These are phyloP conservation scores for Yamadazyma nakazawae DNA, from an alignment of 805 yeast genomes.

Conservation along the genomic window DNA sequence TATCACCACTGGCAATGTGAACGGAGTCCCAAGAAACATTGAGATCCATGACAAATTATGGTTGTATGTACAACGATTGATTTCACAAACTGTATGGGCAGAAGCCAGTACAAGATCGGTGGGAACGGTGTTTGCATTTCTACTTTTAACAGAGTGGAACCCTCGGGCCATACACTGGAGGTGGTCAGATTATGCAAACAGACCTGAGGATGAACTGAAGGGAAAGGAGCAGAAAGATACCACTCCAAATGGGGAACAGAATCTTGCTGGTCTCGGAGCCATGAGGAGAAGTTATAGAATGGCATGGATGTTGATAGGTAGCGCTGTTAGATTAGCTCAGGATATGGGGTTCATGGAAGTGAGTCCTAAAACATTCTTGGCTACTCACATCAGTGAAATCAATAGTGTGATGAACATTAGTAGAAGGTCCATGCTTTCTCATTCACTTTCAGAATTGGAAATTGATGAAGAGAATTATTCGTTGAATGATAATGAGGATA, in stretches of 20 bases:
- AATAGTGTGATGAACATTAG: conserved; percentile 79
- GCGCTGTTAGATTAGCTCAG: conserved; percentile 81
- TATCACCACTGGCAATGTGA: conserved; percentile 20
- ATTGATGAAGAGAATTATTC: conserved; percentile 43
- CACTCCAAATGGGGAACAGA: conserved; percentile 26
- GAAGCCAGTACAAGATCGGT: conserved; percentile 84
- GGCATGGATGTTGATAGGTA: conserved; percentile 93
- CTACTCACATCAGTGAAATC: conserved; percentile 82
- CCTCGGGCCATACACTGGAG: conserved; percentile 91
- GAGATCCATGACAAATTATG: conserved; percentile 77
- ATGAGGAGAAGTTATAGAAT: conserved; percentile 82
- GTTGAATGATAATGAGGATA: conserved; percentile 26
- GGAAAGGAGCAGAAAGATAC: neutral
- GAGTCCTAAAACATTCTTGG: conserved; percentile 70
- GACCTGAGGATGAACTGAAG: conserved; percentile 39
- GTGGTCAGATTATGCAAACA: conserved; percentile 79
- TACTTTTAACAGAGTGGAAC: conserved; percentile 91
- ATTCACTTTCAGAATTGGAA: conserved; percentile 66
- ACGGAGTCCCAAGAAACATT: conserved; percentile 44
- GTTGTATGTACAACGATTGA: conserved; percentile 77
- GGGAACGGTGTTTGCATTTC: conserved; percentile 81
- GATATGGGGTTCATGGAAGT: conserved; percentile 78
- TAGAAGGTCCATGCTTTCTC: conserved; percentile 72
- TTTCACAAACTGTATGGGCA: conserved; percentile 90
- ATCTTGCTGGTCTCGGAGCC: conserved; percentile 74